Evolutionary conservation across 495 filamentous ascomycete genomes (phyloP), one percentile per base, ranked within the genome.

Genomic region (Hyaloscypha finlandica): DNA sequence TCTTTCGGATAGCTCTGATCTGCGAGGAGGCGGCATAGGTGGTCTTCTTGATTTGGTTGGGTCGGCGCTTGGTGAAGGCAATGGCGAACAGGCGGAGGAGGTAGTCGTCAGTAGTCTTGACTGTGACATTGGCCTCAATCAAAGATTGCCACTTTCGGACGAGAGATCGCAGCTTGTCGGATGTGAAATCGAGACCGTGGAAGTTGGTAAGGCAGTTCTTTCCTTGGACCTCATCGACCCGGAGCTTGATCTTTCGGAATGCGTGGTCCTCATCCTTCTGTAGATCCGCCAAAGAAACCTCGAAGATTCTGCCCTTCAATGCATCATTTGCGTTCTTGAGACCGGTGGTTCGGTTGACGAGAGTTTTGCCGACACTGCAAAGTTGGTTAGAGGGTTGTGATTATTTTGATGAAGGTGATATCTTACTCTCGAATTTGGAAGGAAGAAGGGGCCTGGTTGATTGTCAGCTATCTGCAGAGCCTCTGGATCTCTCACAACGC

Each of bases 171-270:
- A 99, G 88, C 88, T 98, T 98, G 88, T 99, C 95, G 73, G 96
- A 97, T 73, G 95, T 99, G 88, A 99, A 98, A 85, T 99, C 95
- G 78, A 99, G 87, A 73, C 95, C 95, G 86, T 99, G 94, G 90
- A 99, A 99, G 88, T 98, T 98, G 84, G 95, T 99, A 74, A 99
- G 86, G 83, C 95, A 99, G 89, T 97, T 99, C 88, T 97, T 97
- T 84, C 95, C 95, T 82, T 99, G 95, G 67, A 99, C 89, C 82
- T 99, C 95, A 76, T 99, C 95, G 73, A 99, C 92, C 68, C 95
- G 88, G 75, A 99, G 92, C 89, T 97, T 97, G 80, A 99, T 85
- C 87, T 99, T 99, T 84, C 95, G 92, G 89, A 98, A 98, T 62
- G 94, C 86, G 79, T 99, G 95, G 82, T 98, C 95, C 86, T 99